These are phyloP conservation scores for Gardenia jasminoides DNA, from an alignment of 257 asterid genomes.

Conservation along the genomic window DNA sequence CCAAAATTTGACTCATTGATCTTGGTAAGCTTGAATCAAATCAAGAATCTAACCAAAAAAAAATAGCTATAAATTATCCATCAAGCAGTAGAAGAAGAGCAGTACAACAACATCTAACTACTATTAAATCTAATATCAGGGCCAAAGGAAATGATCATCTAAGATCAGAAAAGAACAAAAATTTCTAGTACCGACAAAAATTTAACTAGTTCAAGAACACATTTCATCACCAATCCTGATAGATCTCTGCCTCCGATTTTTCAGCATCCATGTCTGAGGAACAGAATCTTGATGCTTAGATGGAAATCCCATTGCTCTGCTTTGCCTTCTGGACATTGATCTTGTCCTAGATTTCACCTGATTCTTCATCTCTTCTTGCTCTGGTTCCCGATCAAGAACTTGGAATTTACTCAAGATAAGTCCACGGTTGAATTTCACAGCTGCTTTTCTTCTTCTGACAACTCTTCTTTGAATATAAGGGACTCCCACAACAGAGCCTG, in stretches of 20 bases:
- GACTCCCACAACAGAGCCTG: slow-evolving; percentile 72
- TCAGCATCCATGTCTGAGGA: slow-evolving; percentile 37
- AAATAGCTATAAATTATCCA: neutral
- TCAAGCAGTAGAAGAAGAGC: neutral
- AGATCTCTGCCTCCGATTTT: slow-evolving; percentile 39
- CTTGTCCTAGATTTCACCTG: slow-evolving; percentile 21
- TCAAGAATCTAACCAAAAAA: neutral
- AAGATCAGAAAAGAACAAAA: slow-evolving; percentile 37
- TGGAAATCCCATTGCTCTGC: slow-evolving; percentile 32
- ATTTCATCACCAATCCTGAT: slow-evolving; percentile 30
- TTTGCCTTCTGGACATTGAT: slow-evolving; percentile 27
- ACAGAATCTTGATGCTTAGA: slow-evolving; percentile 38
- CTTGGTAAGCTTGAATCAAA: slow-evolving; percentile 2
- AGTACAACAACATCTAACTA: slow-evolving; percentile 1
- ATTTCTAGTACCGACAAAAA: slow-evolving; percentile 16
- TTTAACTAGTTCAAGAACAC: slow-evolving; percentile 29
- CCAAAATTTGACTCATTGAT: slow-evolving; percentile 19
- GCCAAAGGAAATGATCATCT: slow-evolving; percentile 20
- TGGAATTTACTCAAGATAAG: slow-evolving; percentile 25
- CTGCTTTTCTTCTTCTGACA: slow-evolving; percentile 43
- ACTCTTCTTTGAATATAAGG: slow-evolving; percentile 84
- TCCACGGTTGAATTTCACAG: slow-evolving; percentile 29
- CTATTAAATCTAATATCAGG: slow-evolving; percentile 7
- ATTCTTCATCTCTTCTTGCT: slow-evolving; percentile 5
- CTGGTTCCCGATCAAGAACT: neutral